Conservation (phyloP, 139 green algal genomes). For the Tetratostichococcus sp. region DNA sequence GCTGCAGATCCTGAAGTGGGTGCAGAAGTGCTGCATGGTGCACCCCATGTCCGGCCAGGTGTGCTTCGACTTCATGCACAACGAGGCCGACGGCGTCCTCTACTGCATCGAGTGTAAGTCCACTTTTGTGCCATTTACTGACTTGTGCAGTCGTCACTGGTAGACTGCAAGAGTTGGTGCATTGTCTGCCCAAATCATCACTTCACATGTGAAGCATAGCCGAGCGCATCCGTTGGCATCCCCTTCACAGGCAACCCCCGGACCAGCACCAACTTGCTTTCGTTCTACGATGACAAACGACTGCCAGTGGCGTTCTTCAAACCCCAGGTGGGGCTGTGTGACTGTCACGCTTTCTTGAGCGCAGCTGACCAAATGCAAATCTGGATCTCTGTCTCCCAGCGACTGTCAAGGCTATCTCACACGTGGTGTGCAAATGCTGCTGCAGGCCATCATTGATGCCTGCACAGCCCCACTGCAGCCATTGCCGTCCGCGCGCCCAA, state of each 20-base stretch:
- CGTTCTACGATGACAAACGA: conserved; percentile 14
- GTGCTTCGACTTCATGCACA: conserved; percentile 31
- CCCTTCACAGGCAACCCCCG: conserved; percentile 23
- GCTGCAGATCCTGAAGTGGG: conserved; percentile 13
- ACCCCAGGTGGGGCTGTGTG: conserved; percentile 5
- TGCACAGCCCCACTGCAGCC: conserved; percentile 5
- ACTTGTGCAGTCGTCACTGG: too few relatives aligned
- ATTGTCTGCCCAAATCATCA: too few relatives aligned
- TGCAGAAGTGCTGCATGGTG: conserved; percentile 22
- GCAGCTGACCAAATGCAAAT: too few relatives aligned
- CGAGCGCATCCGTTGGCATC: too few relatives aligned
- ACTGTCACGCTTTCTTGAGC: too few relatives aligned
- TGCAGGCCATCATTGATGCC: conserved; percentile 2
- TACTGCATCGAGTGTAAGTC: conserved; percentile 20
- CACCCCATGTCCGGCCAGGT: conserved; percentile 13
- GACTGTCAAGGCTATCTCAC: too few relatives aligned
- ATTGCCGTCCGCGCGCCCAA: not conserved
- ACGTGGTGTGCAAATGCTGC: too few relatives aligned
- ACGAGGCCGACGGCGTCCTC: conserved; percentile 7
- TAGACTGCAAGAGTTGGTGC: too few relatives aligned
- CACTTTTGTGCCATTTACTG: not conserved
- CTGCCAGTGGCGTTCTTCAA: conserved; percentile 9
- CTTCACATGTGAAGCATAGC: too few relatives aligned
- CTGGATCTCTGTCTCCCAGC: too few relatives aligned
- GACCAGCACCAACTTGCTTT: conserved; percentile 16